These are phyloP conservation scores for Aspergillus saccharolyticus DNA, from an alignment of 495 filamentous ascomycete species.

Conservation along the genomic window DNA sequence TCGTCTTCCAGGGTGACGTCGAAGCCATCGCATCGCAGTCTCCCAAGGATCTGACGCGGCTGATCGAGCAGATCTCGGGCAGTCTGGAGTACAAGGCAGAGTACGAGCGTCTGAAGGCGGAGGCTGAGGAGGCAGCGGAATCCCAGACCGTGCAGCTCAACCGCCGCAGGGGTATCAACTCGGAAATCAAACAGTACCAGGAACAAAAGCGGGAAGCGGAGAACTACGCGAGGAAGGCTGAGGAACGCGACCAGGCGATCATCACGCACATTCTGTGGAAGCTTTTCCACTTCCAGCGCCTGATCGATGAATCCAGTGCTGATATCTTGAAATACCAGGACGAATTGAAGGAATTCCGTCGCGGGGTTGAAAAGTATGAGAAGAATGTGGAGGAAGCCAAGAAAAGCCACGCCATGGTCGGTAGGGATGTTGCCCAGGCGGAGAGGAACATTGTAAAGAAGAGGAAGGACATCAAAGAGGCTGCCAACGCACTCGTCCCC, in stretches of 20 bases:
- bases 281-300: constrained; percentile 87
- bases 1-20: constrained; percentile 98
- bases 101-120: constrained; percentile 82
- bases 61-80: constrained; percentile 97
- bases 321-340: constrained; percentile 94
- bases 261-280: constrained; percentile 97
- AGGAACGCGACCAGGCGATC: constrained; percentile 86
- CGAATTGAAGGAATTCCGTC: constrained; percentile 88
- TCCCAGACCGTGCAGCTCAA: constrained; percentile 82
- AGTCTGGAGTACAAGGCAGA: constrained; percentile 93
- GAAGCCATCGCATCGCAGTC: constrained; percentile 96
- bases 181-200: constrained; percentile 94
- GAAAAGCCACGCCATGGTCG: constrained; percentile 72
- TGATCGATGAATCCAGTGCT: constrained; percentile 85
- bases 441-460: constrained; percentile 79
- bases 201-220: constrained; percentile 97
- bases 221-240: constrained; percentile 77
- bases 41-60: constrained; percentile 83
- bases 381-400: constrained; percentile 79
- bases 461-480: constrained; percentile 83
- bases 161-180: constrained; percentile 88
- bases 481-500: constrained; percentile 78
- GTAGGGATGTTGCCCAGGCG: constrained; percentile 71
- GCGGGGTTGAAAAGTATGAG: constrained; percentile 82
- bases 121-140: constrained; percentile 81